Conservation (phyloP, 169 alveolate genomes). For the Plasmodium blacklocki region DNA sequence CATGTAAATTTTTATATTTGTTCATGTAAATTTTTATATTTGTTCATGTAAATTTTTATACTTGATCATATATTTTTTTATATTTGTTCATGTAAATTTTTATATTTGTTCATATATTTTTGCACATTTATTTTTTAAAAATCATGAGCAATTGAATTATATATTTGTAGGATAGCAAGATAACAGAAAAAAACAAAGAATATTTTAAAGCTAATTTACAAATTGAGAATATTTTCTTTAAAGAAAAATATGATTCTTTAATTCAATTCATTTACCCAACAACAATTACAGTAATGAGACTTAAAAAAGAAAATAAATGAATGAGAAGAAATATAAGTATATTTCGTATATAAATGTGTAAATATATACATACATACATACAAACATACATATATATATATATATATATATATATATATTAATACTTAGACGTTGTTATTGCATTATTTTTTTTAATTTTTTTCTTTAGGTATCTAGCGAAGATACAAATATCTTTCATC, state of each 20-base stretch:
- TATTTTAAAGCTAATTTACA: conserved; percentile 40
- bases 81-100: no score
- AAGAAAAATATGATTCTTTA: conserved; percentile 40
- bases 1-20: not conserved
- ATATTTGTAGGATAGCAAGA: conserved; percentile 43
- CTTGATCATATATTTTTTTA: no score
- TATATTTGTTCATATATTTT: no score
- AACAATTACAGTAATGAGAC: conserved; percentile 18
- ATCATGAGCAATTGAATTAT: no score
- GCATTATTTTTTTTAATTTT: not conserved
- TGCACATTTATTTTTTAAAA: no score
- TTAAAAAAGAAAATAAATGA: not conserved
- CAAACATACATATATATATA: no score
- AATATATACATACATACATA: no score
- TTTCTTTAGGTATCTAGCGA: conserved; percentile 43
- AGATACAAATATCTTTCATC: conserved; percentile 48
- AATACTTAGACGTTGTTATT: not conserved
- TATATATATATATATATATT: no score
- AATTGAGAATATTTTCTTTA: conserved; percentile 47
- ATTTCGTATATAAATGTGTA: no score
- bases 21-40: not conserved
- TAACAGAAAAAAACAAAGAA: conserved; percentile 30
- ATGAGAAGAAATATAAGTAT: no score
- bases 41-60: no score
- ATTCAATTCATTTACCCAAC: conserved; percentile 37